Evolutionary conservation across 179 eudicot species (phyloP).

Genomic region (Drosera spatulata): DNA sequence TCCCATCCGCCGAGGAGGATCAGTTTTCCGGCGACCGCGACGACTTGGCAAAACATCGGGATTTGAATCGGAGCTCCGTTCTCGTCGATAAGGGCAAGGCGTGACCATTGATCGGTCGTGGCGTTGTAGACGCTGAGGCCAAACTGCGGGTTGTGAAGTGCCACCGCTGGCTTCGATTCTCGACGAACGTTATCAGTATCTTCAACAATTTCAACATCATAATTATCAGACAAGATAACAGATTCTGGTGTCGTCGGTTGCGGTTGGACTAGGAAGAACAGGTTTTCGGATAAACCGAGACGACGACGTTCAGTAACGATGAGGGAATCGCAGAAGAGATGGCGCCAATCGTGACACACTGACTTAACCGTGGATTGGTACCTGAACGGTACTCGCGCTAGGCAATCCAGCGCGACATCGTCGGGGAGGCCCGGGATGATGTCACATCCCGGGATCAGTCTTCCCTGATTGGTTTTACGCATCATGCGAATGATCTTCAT

Average conservation of each 20-base stretch:
- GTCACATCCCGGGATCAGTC: not conserved
- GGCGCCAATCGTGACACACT: slow-evolving; percentile 9
- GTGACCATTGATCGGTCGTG: slow-evolving; percentile 11
- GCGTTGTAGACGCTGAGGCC: slow-evolving; percentile 14
- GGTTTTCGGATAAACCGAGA: slow-evolving; percentile 4
- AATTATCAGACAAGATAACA: not conserved
- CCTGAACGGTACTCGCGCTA: slow-evolving; percentile 5
- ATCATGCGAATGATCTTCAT: no score
- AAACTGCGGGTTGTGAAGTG: slow-evolving; percentile 1
- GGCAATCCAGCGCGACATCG: slow-evolving; percentile 7
- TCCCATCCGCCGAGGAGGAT: slow-evolving; percentile 34
- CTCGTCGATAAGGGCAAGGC: not conserved
- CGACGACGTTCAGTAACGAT: not conserved
- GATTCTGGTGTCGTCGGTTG: not conserved
- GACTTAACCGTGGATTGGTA: slow-evolving; percentile 8
- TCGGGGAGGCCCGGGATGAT: slow-evolving; percentile 8
- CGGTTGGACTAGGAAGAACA: slow-evolving; percentile 6
- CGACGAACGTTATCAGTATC: not conserved
- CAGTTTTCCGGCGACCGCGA: slow-evolving; percentile 11
- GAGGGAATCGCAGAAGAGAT: slow-evolving; percentile 7
- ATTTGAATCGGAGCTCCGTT: not conserved
- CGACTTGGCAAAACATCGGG: slow-evolving; percentile 27
- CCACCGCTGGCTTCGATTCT: not conserved
- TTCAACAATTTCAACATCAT: not conserved
- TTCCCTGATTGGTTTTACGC: no score